A percentile compares a stretch with the other conserved stretches of the same genome.
phyloP scores from a whole-genome alignment of 225 moss, liverwort and hornwort genomes.

The Pseudisothecium myosuroides region DNA sequence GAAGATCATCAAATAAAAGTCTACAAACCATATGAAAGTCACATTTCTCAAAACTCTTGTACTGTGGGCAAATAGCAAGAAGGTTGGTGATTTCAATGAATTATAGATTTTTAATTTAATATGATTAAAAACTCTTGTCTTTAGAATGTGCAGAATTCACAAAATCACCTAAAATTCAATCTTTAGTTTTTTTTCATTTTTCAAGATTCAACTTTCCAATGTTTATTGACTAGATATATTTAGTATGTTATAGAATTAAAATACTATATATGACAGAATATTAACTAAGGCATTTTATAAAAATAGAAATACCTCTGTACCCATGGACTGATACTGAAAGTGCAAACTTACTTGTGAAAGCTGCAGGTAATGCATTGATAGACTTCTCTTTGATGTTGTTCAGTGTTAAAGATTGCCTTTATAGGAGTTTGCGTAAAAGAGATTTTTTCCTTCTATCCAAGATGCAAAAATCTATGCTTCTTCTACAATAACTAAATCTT shows the following conservation, averaged over 20 bases:
- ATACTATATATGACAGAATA: no score
- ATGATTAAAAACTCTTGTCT: not conserved
- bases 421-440: not conserved
- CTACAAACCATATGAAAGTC: no score
- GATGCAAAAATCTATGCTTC: not conserved
- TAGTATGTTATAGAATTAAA: no score
- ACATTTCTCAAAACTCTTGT: not conserved
- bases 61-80: not conserved
- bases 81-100: no score
- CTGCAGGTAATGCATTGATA: no score
- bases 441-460: not conserved
- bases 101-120: no score
- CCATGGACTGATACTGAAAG: no score
- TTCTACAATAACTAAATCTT: rapidly evolving
- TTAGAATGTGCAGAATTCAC: not conserved
- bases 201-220: not conserved
- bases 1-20: not conserved
- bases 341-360: no score
- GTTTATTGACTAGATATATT: not conserved
- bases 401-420: not conserved
- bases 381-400: no score
- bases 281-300: no score
- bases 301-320: no score
- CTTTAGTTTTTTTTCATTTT: not conserved
- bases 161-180: not conserved